Evolutionary conservation across 139 green algal species (phyloP), one percentile per base, ranked within the genome.

Genomic region (Chlamydomonas eustigma): DNA sequence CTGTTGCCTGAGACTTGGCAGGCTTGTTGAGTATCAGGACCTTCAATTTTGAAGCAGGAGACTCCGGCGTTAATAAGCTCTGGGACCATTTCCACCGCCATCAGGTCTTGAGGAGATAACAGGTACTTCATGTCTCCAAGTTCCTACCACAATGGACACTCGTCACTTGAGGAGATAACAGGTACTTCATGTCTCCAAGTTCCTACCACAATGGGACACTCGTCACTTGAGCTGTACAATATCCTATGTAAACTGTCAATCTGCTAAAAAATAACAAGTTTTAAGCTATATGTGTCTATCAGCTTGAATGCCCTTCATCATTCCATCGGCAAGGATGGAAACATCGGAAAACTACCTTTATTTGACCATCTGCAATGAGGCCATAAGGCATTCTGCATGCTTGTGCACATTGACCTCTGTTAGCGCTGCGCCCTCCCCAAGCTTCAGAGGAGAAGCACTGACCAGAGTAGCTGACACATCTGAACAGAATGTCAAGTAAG

Each of bases 371-470:
- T 12, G 91, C 89, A 2, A 93, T 64, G 24, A 88, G 76, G 32
- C 84, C 90, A 32, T 95, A 95, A 0, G 86, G 87, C 82, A 93
- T 74, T 39, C 91, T 83, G 79, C 91, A 96, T 5, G 88, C 88
- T 83, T 94, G 91, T 31, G 92, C 90, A 75, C 92, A 97, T 81
- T 97, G 91, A 0, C 92, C 92, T 4, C 92, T 77, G 84, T 97
- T 97, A 33, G 92, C 92, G 22, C 69, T 87, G n/a, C 92, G 82
- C 24, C 92, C 92, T 30, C 91, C 91, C 91, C 91, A 95, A 0
- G 91, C 90, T 81, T 97, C 92, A 28, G 50, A 84, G 50, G 64
- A 85, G 82, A 93, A 96, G 85, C 91, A 96, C 84, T 92, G 89
- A 8, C 81, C 81, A 32, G 58, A 70, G 58, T 37, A 32, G 58